These are phyloP conservation scores for Candida neerlandica DNA, from an alignment of 1,139 yeast species.

Conservation along the genomic window DNA sequence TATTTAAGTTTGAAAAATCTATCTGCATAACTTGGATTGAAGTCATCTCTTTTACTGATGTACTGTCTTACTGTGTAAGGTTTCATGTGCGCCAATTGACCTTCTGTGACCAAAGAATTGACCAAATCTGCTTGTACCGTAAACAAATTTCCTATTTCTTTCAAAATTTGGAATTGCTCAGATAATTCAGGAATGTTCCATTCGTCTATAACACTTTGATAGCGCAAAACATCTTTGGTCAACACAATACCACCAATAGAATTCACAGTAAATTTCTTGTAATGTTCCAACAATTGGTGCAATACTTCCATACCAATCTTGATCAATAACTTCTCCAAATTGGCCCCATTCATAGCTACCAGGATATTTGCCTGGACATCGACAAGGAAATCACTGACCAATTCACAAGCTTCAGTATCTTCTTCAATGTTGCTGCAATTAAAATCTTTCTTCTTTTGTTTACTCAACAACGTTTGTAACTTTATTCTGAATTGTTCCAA, in stretches of 20 bases:
- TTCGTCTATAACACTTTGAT: conserved; percentile 69
- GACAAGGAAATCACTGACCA: conserved; percentile 56
- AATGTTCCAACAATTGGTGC: conserved; percentile 67
- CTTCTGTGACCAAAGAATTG: conserved; percentile 80
- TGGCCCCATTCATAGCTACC: conserved; percentile 50
- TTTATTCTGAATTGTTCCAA: conserved; percentile 52
- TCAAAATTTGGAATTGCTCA: conserved; percentile 70
- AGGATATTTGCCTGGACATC: conserved; percentile 40
- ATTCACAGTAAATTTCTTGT: conserved; percentile 73
- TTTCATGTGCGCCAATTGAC: conserved; percentile 71
- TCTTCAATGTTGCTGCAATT: conserved; percentile 54
- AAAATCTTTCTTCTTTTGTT: conserved; percentile 39
- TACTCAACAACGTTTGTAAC: conserved; percentile 50
- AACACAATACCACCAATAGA: conserved; percentile 82
- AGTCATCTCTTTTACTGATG: conserved; percentile 72
- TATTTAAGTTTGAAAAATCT: conserved; percentile 36
- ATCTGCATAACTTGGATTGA: conserved; percentile 57
- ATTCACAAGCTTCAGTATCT: conserved; percentile 71
- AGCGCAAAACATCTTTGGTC: conserved; percentile 83
- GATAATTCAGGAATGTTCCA: conserved; percentile 69
- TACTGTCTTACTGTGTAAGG: conserved; percentile 69
- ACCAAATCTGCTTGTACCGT: conserved; percentile 73
- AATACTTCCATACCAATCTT: conserved; percentile 66
- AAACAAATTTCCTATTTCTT: conserved; percentile 83
- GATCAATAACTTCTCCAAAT: conserved; percentile 53